Base-by-base conservation (phyloP, 2,329 filamentous ascomycete species). In the Nemania sp. region DNA sequence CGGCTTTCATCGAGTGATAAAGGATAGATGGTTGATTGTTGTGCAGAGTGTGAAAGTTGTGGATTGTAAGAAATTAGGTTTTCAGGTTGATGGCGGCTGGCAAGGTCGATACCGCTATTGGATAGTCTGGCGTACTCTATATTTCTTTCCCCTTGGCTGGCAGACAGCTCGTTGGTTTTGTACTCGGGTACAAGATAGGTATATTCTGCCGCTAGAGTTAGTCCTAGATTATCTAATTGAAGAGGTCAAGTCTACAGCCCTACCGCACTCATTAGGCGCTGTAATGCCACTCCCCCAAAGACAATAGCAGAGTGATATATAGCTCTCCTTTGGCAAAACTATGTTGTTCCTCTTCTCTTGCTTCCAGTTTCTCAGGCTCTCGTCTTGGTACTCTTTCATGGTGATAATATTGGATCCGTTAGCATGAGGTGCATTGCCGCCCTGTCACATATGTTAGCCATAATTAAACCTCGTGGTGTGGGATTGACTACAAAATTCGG, bases 131-230 rank as follows among this genome's bases (percentile, higher is more conserved):
- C 19, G 20, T 55, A 48, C 11, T 14, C 20, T 11, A 48, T 6
- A 14, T 55, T 55, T 7, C 3, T 24, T 31, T 22, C 1, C 22
- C 48, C 48, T 6, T 31, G 30, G 1, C 15, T 3, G 17, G 1
- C 3, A 14, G 30, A 47, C 4, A 6, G 2, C n/a, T n/a, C n/a
- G 22, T 55, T 52, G 1, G 15, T 17, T 0, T 2, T 52, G 33
- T 52, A 12, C 15, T 55, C 30, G 8, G 42, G 42, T 8, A 52
- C 11, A 12, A 17, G 20, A 20, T 55, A 55, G 24, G 42, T 9
- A 5, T 47, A 52, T n/a, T 6, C 52, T 55, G 26, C 19, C 5
- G 2, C 19, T 15, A 24, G 19, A 12, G 17, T 55, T 9, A 51
- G 47, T 26, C 19, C 3, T 3, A 3, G 19, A 15, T 6, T 24